phyloP scores from a whole-genome alignment of 257 asterid species.

The Solanum okadae region DNA sequence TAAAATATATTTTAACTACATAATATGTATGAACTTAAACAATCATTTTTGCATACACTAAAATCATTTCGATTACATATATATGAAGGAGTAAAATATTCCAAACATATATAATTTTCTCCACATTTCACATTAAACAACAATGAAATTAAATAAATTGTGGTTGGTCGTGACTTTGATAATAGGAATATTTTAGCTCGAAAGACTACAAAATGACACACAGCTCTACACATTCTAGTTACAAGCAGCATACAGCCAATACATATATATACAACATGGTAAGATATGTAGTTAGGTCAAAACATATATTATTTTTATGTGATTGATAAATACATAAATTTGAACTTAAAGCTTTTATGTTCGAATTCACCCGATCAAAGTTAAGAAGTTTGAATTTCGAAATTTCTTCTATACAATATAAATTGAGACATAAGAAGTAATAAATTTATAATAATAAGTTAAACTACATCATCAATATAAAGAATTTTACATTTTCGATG shows the following conservation, averaged over 20 bases:
- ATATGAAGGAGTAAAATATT: background rate
- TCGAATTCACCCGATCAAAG: too few species aligned
- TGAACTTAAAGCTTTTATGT: too few species aligned
- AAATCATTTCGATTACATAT: background rate
- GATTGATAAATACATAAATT: too few species aligned
- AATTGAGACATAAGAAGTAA: too few species aligned
- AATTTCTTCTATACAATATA: background rate
- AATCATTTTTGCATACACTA: background rate
- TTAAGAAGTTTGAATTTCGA: background rate
- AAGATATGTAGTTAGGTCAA: background rate
- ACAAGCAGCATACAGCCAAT: slow-evolving; percentile 87
- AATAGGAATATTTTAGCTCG: slow-evolving; percentile 38
- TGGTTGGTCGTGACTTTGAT: background rate
- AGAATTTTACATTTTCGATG: too few species aligned
- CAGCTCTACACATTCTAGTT: slow-evolving; percentile 61
- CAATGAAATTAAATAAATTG: background rate
- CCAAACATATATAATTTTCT: background rate
- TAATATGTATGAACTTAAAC: background rate
- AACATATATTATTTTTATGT: too few species aligned
- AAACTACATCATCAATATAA: background rate
- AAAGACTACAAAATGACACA: slow-evolving; percentile 50
- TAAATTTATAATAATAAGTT: background rate
- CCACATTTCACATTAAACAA: background rate
- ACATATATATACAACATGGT: slow-evolving; percentile 21
- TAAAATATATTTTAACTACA: background rate